phyloP scores from a whole-genome alignment of 2,329 filamentous ascomycete genomes.

The Fusarium sp. region DNA sequence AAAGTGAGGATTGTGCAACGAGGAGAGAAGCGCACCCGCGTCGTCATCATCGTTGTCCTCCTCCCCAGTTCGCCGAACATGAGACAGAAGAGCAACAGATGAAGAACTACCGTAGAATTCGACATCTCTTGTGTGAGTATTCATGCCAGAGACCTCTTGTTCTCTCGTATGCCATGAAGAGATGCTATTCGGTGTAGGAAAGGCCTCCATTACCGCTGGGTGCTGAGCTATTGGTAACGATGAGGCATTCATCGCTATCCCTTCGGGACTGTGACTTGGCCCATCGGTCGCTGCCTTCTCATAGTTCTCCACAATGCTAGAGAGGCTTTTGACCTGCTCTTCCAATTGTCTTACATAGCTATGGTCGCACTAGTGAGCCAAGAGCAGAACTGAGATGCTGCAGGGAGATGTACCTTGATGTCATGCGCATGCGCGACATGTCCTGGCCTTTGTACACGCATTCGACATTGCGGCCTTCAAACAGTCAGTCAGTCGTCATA shows the following conservation, averaged over 20 bases:
- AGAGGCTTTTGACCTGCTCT: neutral
- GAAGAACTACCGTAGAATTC: neutral
- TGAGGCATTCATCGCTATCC: neutral
- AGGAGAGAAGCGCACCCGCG: neutral
- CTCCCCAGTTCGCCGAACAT: neutral
- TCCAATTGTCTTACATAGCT: neutral
- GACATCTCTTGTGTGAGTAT: neutral
- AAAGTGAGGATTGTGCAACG: neutral
- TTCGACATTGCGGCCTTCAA: neutral
- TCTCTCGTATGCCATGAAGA: neutral
- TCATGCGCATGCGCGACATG: neutral
- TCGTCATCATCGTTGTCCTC: neutral
- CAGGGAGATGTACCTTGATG: neutral
- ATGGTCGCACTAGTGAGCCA: neutral
- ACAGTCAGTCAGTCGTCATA: neutral
- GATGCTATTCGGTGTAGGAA: neutral
- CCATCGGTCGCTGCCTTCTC: neutral
- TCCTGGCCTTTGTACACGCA: neutral
- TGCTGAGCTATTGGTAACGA: neutral
- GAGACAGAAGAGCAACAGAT: fast-evolving
- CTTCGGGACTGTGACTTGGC: neutral
- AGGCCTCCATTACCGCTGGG: neutral
- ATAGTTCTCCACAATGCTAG: neutral
- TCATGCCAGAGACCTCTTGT: neutral
- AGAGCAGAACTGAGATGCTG: too few relatives aligned